Percentiles rank a stretch among this genome's conserved stretches.
phyloP scores from a whole-genome alignment of 768 basidiomycete genomes.

The Boletus speciosus region DNA sequence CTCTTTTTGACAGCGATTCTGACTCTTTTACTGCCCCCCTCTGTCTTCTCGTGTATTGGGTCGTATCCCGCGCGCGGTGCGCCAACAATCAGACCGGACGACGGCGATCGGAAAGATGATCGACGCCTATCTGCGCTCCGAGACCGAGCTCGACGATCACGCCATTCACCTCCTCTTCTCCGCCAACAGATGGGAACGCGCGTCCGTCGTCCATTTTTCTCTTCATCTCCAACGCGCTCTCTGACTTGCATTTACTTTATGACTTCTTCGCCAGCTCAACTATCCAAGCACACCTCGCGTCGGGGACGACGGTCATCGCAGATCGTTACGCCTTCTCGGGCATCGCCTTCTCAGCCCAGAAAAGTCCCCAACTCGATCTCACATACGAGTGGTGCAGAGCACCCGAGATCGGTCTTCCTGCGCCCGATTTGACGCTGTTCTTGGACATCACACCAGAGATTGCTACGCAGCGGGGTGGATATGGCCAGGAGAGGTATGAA shows the following conservation, averaged over 20 bases:
- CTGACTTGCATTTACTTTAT: not conserved
- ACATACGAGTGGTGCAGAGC: constrained; percentile 80
- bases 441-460: constrained; percentile 74
- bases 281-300: constrained; percentile 55
- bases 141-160: constrained; percentile 85
- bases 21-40: not conserved
- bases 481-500: constrained; percentile 87
- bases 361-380: constrained; percentile 40
- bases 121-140: constrained; percentile 81
- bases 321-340: constrained; percentile 98
- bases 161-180: constrained; percentile 93
- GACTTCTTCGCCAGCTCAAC: constrained; percentile 39
- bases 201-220: constrained; percentile 60
- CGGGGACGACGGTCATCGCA: constrained; percentile 75
- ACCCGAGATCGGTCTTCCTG: constrained; percentile 84
- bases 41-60: not conserved
- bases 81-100: constrained; percentile 63
- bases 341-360: constrained; percentile 79
- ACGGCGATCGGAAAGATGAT: constrained; percentile 92
- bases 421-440: constrained; percentile 86
- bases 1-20: not conserved
- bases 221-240: not conserved
- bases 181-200: constrained; percentile 95
- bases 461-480: constrained; percentile 70
- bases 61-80: too few species aligned